Base-by-base conservation (phyloP, 495 filamentous ascomycete species). In the Penicillium alfredii region DNA sequence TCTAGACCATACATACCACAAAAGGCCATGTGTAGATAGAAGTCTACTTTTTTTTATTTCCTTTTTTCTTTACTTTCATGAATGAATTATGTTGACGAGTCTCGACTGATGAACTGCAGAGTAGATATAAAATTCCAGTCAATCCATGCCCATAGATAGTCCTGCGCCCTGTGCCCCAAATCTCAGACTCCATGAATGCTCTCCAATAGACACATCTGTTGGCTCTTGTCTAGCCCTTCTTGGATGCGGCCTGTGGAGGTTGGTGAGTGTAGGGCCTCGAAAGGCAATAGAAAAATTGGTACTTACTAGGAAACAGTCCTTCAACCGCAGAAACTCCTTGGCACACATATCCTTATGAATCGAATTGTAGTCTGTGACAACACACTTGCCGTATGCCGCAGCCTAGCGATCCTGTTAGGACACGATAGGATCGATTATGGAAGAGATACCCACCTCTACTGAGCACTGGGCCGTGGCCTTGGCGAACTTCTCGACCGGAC, bases 401-500 rank as follows among this genome's bases (percentile, higher is more conserved):
- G 84, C 80, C 90, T 97, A 49, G 33, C 40, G 29, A 24, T 21
- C 6, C n/a, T 33, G 22, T 38, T n/a, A 31, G 36, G 17, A 9
- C 28, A 28, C 8, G 7, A 11, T 22, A 31, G 2, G 44, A 24
- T 33, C 23, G 32, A n/a, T n/a, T n/a, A n/a, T n/a, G n/a, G n/a
- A 19, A 13, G 37, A 29, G 35, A 20, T 26, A 32, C 61, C 17
- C 60, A 94, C 92, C 75, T 97, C 84, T 13, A 70, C 57, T 8
- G 86, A 78, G 67, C 92, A 99, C 59, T 87, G 82, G 2, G 81
- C 82, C 7, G 81, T 81, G 2, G 88, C 84, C 33, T 79, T 71
- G 1, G 88, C 90, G 49, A 99, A 82, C 45, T 81, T 88, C 53
- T 95, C 85, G 49, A 99, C 88, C 6, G 90, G 92, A 24, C 92